Evolutionary conservation across 208 protist species (phyloP), one percentile per base, ranked within the genome.

Genomic region (Leishmania arabica): DNA sequence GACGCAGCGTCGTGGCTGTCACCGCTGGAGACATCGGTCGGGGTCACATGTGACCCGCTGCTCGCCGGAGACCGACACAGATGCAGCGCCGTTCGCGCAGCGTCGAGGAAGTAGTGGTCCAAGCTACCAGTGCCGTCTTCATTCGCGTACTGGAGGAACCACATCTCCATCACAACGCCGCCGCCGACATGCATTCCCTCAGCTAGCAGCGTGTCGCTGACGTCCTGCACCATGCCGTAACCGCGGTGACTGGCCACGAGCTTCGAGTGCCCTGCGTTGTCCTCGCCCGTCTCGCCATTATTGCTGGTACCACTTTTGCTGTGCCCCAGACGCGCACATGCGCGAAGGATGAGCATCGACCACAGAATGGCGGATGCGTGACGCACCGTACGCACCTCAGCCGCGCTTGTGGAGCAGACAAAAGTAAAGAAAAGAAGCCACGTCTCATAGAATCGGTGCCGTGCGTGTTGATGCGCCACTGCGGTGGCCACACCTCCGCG

Each of bases 161-260:
- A 90, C 86, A 94, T 90, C 81, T 94, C 90, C 56, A 89, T 73
- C n/a, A 85, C 81, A 56, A 90, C 56, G 9, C 80, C 84, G n/a
- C 74, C 82, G 34, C 90, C 90, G 21, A 88, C 77, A 1, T 65
- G 45, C 66, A 84, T 73, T 21, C 86, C 84, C 13, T 88, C 84
- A 15, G 84, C 19, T 37, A 92, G 60, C n/a, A 94, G 65, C 7
- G 82, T 82, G 77, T 92, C 90, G 40, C 78, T 78, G 42, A 86
- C 66, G 40, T 91, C 88, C 69, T 86, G 79, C 42, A 91, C 68
- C 34, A 90, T 65, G 53, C 79, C 73, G 51, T 65, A 71, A 15
- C 72, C 74, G 15, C 73, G 24, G 2, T 42, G 31, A 24, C 19
- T 42, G 15, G 69, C 21, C 19, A 45, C 24, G 6, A 53, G 24